Evolutionary conservation across 495 filamentous ascomycete species (phyloP), one percentile per base, ranked within the genome.

Genomic region (Pyrenula aspistea): DNA sequence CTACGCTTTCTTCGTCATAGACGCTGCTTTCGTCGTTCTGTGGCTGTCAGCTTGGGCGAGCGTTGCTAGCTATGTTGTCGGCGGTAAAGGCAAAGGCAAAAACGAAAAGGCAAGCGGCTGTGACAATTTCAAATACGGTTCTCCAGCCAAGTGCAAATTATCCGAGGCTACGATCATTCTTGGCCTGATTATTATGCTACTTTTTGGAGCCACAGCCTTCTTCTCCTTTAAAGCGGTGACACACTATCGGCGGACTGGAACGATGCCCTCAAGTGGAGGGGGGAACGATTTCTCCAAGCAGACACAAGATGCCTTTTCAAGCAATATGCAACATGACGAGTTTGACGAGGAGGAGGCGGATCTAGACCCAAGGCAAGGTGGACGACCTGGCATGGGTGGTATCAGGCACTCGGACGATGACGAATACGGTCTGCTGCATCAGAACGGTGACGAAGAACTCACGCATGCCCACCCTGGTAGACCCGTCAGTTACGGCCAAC

Each of bases 1-100:
- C 10, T 91, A 93, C 66, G 89, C 81, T 54, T 88, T 95, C 69
- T 80, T 85, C 20, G 77, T 76, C 2, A 71, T 94, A 51, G 92
- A 97, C 65, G 70, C 74, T 2, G 53, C 92, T 24, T 92, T 85
- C 66, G 70, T 80, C 57, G 65, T 96, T 49, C 71, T 95, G 61
- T 97, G 91, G 91, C 82, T 96, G 57, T 82, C 84, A 8, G 91
- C 84, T 0, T 93, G 91, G 71, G 78, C 89, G 2, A 78, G 83
- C 49, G 78, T 95, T 49, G 87, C 88, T 0, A 77, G 80, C 1
- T 97, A 83, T 65, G 83, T 83, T 24, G 71, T 75, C 10, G 63
- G 77, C 25, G 74, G 73, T 19, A 75, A 71, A 57, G 68, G 65
- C 12, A 71, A 72, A 55, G 77, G 75, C 53, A 61, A 60, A 8